phyloP scores from a whole-genome alignment of 441 rosid genomes.

The Pelargonium myrrhifolium region DNA sequence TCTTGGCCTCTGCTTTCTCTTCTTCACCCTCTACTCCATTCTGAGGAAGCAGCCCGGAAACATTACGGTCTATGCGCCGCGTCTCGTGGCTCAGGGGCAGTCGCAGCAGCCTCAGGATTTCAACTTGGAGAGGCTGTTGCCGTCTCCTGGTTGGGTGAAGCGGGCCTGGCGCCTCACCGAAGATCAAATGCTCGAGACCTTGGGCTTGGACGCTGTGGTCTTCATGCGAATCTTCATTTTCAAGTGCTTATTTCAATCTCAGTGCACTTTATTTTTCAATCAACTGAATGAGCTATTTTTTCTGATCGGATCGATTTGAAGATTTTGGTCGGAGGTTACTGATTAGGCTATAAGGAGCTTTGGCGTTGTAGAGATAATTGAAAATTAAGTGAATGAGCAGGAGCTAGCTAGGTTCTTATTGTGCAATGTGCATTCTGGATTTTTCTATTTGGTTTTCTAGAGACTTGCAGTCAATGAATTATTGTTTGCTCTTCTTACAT shows the following conservation, averaged over 20 bases:
- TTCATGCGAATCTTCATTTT: constrained; percentile 24
- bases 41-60: constrained; percentile 76
- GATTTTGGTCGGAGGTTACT: too few species aligned
- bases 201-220: constrained; percentile 24
- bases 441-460: too few species aligned
- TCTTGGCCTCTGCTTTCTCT: constrained; percentile 67
- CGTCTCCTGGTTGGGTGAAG: constrained; percentile 24
- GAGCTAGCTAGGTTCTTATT: background rate
- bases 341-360: background rate
- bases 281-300: too few species aligned
- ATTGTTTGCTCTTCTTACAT: background rate
- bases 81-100: constrained; percentile 38
- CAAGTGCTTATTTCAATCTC: constrained; percentile 13
- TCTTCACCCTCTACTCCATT: constrained; percentile 68
- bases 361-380: background rate
- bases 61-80: constrained; percentile 55
- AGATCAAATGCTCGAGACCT: constrained; percentile 14
- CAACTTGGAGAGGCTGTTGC: constrained; percentile 43
- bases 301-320: too few species aligned
- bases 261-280: too few species aligned
- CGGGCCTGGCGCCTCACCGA: constrained; percentile 24
- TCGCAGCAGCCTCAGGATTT: constrained; percentile 30
- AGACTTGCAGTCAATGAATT: too few species aligned
- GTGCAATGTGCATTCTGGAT: background rate
- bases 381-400: background rate